phyloP scores from a whole-genome alignment of 331 rosid genomes.

The Acacia pycnantha region DNA sequence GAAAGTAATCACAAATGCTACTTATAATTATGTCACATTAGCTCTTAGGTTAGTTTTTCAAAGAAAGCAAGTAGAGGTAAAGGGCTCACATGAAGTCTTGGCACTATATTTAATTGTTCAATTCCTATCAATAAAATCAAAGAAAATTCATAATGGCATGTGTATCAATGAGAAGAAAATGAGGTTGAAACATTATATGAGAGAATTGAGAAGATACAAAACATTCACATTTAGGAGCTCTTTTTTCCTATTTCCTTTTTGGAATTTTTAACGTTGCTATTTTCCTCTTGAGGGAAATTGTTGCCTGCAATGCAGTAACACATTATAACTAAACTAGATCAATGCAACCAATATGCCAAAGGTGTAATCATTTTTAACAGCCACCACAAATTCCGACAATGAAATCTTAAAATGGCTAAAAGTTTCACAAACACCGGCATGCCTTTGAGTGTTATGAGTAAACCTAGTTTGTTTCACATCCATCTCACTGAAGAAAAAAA shows the following conservation, averaged over 20 bases:
- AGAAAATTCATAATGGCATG: not conserved
- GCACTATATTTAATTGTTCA: not conserved
- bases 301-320: not conserved
- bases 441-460: no score
- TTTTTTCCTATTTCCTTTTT: not conserved
- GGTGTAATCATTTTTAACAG: no score
- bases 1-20: not conserved
- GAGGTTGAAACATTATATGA: not conserved
- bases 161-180: not conserved
- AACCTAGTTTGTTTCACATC: no score
- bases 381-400: no score
- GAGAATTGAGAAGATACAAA: not conserved
- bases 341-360: not conserved
- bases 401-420: no score
- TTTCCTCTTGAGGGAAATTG: not conserved
- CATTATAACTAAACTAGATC: not conserved
- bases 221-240: not conserved
- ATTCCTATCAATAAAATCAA: not conserved
- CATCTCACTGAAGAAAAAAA: not conserved
- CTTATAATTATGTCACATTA: conserved; percentile 1
- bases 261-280: not conserved
- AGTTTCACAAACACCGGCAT: not conserved
- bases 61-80: not conserved
- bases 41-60: not conserved
- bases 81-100: not conserved